Conservation (phyloP, 2,329 filamentous ascomycete genomes). For the Raffaelea ambrosiae region DNA sequence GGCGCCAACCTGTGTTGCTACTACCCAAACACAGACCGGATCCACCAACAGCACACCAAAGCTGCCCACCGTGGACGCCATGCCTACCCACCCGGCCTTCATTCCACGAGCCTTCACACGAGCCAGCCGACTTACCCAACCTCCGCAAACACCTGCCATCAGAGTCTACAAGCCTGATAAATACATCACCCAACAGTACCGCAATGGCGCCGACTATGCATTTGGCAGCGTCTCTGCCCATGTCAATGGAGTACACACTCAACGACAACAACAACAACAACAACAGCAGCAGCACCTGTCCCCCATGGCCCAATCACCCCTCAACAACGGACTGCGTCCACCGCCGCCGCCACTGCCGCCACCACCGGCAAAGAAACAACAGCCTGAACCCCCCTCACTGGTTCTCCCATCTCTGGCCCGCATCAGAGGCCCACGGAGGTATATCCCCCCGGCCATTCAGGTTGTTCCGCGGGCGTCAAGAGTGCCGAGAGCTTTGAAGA, state of each 20-base stretch:
- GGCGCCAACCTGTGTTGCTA: background rate
- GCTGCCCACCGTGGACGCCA: conserved; percentile 14
- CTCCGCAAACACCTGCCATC: background rate
- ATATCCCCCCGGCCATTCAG: conserved; percentile 27
- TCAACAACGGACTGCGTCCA: too few species aligned
- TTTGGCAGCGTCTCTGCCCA: too few species aligned
- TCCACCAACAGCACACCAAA: too few species aligned
- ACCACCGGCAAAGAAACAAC: too few species aligned
- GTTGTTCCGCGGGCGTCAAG: conserved; percentile 9
- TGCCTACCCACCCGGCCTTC: conserved; percentile 42
- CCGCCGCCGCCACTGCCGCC: too few species aligned
- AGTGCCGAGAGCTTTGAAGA: too few species aligned
- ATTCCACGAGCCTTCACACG: conserved; percentile 22
- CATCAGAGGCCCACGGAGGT: conserved; percentile 31
- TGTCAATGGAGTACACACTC: too few species aligned
- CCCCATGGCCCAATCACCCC: too few species aligned
- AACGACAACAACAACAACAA: too few species aligned
- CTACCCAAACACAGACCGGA: background rate
- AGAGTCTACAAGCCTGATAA: conserved; percentile 15
- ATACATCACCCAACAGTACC: conserved; percentile 28
- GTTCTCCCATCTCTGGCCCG: conserved; percentile 28
- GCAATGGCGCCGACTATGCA: conserved; percentile 18
- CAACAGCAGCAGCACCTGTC: too few species aligned
- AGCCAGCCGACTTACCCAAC: conserved; percentile 4
- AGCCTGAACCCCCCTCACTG: conserved; percentile 23